A percentile compares a stretch with the other conserved stretches of the same genome.
phyloP scores from a whole-genome alignment of 2,329 filamentous ascomycete species.

The Pseudogymnoascus sp. region DNA sequence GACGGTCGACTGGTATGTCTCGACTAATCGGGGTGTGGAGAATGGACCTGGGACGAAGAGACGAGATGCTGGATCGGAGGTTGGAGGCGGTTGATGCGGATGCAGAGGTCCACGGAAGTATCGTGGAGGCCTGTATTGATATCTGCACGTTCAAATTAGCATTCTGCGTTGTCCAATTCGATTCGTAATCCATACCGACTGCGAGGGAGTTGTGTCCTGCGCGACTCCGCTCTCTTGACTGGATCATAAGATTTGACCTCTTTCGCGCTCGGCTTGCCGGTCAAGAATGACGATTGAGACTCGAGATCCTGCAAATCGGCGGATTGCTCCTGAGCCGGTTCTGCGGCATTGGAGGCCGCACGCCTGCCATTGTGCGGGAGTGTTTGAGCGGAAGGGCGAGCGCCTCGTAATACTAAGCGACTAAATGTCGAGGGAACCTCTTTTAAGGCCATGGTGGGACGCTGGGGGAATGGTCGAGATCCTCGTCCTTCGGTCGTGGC shows the following conservation, averaged over 20 bases:
- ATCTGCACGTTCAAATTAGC: constrained; percentile 47
- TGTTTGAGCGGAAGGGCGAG: constrained; percentile 13
- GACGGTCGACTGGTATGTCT: constrained; percentile 83
- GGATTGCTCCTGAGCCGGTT: constrained; percentile 17
- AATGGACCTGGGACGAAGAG: constrained; percentile 88
- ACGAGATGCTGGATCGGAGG: constrained; percentile 80
- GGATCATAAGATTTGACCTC: constrained; percentile 40
- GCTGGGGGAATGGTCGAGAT: not conserved
- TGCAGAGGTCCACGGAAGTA: constrained; percentile 92
- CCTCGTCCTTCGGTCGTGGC: not conserved
- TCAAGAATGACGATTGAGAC: constrained; percentile 35
- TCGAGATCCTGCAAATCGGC: constrained; percentile 38
- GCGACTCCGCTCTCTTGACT: constrained; percentile 35
- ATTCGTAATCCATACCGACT: constrained; percentile 30
- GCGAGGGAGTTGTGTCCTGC: constrained; percentile 31
- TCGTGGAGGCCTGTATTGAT: constrained; percentile 89
- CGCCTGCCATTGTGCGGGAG: constrained; percentile 18
- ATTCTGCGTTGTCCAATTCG: constrained; percentile 3
- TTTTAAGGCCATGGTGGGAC: constrained; percentile 26
- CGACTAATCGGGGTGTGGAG: constrained; percentile 74
- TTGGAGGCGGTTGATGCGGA: constrained; percentile 80
- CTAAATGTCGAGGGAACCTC: constrained; percentile 25
- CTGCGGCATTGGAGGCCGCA: constrained; percentile 25
- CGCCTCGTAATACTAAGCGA: constrained; percentile 22
- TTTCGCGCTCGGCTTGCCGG: constrained; percentile 29